These are phyloP conservation scores for Phytophthora citricola DNA, from an alignment of 352 stramenopile species.

Conservation along the genomic window DNA sequence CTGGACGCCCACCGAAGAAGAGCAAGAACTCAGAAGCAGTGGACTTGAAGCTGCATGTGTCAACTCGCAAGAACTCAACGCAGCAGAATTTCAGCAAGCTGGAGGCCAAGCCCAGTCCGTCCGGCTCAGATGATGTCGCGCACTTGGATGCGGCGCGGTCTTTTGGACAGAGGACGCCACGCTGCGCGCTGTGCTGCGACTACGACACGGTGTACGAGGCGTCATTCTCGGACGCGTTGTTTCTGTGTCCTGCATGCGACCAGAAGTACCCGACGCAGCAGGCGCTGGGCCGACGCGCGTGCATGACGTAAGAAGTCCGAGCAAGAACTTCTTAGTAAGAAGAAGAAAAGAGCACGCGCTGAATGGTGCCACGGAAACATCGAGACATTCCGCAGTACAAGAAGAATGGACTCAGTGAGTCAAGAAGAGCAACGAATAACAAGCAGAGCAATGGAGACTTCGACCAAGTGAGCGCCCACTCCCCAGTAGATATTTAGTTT, in stretches of 20 bases:
- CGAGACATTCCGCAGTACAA: background rate
- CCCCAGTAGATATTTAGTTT: slow-evolving; percentile 42
- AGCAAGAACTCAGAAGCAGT: slow-evolving; percentile 23
- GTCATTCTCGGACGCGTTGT: slow-evolving; percentile 58
- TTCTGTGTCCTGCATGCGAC: slow-evolving; percentile 75
- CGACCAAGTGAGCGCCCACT: slow-evolving; percentile 11
- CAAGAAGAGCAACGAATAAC: slow-evolving; percentile 4
- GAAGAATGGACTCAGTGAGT: background rate
- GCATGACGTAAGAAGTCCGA: slow-evolving; percentile 42
- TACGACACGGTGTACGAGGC: slow-evolving; percentile 44
- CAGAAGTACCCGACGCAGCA: slow-evolving; percentile 86
- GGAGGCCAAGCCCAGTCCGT: slow-evolving; percentile 42
- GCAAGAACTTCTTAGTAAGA: background rate
- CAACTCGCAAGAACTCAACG: slow-evolving; percentile 4
- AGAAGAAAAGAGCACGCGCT: background rate
- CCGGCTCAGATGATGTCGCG: slow-evolving; percentile 55
- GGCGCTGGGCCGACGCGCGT: slow-evolving; percentile 57
- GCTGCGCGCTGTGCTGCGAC: slow-evolving; percentile 71
- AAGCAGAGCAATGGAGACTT: background rate
- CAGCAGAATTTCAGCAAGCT: background rate
- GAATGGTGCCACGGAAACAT: background rate
- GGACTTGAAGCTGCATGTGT: slow-evolving; percentile 16
- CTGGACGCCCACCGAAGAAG: slow-evolving; percentile 34
- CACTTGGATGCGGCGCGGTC: slow-evolving; percentile 38
- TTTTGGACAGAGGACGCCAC: slow-evolving; percentile 43